Conservation (phyloP, 495 filamentous ascomycete species). For the Tirmania nivea region DNA sequence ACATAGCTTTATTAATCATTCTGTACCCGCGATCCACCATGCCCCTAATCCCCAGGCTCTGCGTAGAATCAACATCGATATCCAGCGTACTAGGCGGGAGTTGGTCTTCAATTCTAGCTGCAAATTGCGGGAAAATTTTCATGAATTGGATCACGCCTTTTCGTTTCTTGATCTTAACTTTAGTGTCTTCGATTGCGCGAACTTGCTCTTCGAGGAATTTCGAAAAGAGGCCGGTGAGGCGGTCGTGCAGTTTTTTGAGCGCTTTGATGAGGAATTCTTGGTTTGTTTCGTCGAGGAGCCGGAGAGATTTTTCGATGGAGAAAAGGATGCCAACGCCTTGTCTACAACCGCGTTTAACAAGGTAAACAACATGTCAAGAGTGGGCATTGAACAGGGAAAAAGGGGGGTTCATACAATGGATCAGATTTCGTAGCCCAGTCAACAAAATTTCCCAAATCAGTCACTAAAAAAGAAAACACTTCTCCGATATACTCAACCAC, state of each 20-base stretch:
- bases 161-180: constrained; percentile 95
- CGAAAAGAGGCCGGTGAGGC: constrained; percentile 52
- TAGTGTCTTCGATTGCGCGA: constrained; percentile 91
- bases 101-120: constrained; percentile 18
- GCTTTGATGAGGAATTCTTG: constrained; percentile 73
- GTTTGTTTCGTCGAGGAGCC: constrained; percentile 61
- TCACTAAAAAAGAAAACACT: constrained; percentile 58
- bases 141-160: constrained; percentile 92
- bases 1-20: constrained; percentile 85
- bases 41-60: constrained; percentile 36
- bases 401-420: constrained; percentile 35
- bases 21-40: constrained; percentile 72
- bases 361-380: background rate
- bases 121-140: constrained; percentile 49
- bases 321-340: constrained; percentile 78
- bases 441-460: constrained; percentile 55
- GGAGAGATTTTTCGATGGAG: constrained; percentile 53
- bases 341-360: constrained; percentile 22
- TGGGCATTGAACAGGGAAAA: background rate
- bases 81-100: constrained; percentile 12
- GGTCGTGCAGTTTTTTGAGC: constrained; percentile 57
- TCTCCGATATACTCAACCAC: constrained; percentile 71
- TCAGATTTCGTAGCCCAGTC: constrained; percentile 67
- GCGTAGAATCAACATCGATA: constrained; percentile 22
- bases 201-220: constrained; percentile 90